Conservation (phyloP, 306 rosid species). For the Senna tora region DNA sequence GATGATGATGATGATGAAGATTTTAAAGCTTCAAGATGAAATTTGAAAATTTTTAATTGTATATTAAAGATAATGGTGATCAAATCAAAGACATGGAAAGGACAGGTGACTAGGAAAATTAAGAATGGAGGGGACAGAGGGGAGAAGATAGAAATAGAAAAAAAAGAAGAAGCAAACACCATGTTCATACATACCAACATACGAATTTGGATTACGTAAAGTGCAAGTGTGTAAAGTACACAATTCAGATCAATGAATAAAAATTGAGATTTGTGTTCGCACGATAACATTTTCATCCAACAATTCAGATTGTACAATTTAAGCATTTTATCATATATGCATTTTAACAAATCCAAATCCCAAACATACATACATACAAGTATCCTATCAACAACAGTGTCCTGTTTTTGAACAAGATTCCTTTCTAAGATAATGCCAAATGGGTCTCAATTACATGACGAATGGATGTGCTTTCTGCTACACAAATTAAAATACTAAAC, state of each 20-base stretch:
- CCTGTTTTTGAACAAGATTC: constrained; percentile 56
- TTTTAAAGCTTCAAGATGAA: no score
- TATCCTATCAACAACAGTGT: constrained; percentile 22
- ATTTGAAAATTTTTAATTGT: no score
- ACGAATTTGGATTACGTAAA: no score
- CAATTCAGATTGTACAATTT: no score
- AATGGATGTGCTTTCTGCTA: constrained; percentile 33
- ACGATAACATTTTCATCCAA: no score
- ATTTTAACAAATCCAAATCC: no score
- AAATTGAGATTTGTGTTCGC: no score
- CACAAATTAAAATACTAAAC: constrained; percentile 32
- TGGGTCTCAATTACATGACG: constrained; percentile 30
- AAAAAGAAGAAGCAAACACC: neutral
- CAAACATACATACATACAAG: neutral
- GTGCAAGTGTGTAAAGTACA: no score
- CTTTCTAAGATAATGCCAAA: constrained; percentile 55
- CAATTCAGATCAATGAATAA: no score
- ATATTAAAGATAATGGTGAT: neutral
- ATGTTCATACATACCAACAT: neutral
- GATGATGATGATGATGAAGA: neutral
- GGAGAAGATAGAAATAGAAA: neutral
- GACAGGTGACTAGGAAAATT: constrained; percentile 15
- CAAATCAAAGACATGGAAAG: constrained; percentile 26
- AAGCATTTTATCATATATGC: no score
- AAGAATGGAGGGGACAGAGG: neutral